Percentiles rank a stretch among this genome's conserved stretches.
Evolutionary conservation across 495 filamentous ascomycete genomes (phyloP).

Genomic region (Penicillium cataractarum): DNA sequence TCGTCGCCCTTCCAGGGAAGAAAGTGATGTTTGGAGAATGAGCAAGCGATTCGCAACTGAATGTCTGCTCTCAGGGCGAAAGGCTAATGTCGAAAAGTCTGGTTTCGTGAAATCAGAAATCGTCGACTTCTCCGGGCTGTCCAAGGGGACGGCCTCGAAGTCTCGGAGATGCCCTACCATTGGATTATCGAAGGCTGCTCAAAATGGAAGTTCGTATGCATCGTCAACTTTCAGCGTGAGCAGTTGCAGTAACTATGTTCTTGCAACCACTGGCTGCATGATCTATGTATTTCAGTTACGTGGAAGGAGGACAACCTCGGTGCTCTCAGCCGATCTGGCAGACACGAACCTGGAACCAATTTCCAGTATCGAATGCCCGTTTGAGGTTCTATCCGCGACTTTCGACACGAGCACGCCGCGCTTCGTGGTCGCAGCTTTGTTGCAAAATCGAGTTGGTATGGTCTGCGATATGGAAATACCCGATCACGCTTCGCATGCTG

Average conservation of each 20-base stretch:
- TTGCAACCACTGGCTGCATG: conserved; percentile 59
- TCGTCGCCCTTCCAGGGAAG: conserved; percentile 23
- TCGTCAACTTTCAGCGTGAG: conserved; percentile 56
- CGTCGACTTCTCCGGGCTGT: conserved; percentile 40
- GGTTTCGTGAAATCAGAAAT: conserved; percentile 46
- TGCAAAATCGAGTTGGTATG: conserved; percentile 65
- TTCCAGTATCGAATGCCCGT: conserved; percentile 61
- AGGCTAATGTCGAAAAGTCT: conserved; percentile 46
- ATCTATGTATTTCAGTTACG: conserved; percentile 65
- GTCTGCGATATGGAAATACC: conserved; percentile 56
- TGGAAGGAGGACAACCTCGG: conserved; percentile 26
- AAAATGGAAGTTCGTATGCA: not conserved
- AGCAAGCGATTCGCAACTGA: conserved; percentile 65
- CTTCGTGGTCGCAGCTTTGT: conserved; percentile 63
- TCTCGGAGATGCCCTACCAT: conserved; percentile 5
- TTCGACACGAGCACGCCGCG: conserved; percentile 64
- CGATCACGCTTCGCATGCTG: not conserved
- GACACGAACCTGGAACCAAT: conserved; percentile 46
- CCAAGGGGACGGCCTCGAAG: conserved; percentile 18
- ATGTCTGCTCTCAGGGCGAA: conserved; percentile 57
- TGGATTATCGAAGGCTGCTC: not conserved
- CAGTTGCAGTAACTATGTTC: conserved; percentile 61
- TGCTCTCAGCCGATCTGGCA: conserved; percentile 14
- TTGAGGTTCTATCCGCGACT: conserved; percentile 60
- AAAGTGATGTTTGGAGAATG: conserved; percentile 57